Conservation (phyloP, 2,329 filamentous ascomycete genomes). For the Botryotinia convoluta region DNA sequence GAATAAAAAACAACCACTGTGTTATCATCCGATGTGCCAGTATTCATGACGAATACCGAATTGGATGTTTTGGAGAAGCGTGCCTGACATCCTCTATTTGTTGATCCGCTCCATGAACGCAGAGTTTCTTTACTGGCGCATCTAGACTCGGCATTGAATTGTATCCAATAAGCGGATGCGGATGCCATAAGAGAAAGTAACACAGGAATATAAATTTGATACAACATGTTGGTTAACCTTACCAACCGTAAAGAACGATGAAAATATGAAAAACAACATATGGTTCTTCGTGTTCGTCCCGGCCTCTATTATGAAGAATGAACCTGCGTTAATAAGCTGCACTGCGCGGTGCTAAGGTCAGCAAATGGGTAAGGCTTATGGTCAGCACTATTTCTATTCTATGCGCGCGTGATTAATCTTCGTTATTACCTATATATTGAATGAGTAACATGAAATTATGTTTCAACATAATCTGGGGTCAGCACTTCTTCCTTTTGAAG, state of each 20-base stretch:
- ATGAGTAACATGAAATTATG: not conserved
- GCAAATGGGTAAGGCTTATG: not conserved
- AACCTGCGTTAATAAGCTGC: not conserved
- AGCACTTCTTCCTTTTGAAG: not conserved
- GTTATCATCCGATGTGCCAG: constrained; percentile 5
- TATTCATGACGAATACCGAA: constrained; percentile 6
- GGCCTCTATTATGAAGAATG: not conserved
- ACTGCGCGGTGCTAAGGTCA: not conserved
- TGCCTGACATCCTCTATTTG: constrained; percentile 2
- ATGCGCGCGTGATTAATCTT: not conserved
- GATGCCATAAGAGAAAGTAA: not conserved
- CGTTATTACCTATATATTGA: not conserved
- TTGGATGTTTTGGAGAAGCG: not conserved
- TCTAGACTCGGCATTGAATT: not conserved
- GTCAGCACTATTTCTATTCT: not conserved
- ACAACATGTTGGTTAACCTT: not conserved
- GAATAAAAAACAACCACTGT: constrained; percentile 10
- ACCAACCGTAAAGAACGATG: not conserved
- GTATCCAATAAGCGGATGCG: constrained; percentile 5
- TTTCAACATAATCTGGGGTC: not conserved
- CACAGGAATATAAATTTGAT: not conserved
- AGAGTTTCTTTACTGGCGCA: not conserved
- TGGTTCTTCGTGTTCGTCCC: not conserved
- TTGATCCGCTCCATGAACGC: not conserved
- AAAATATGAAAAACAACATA: not conserved